These are phyloP conservation scores for Suillus hirtellus DNA, from an alignment of 768 basidiomycete species.

Conservation along the genomic window DNA sequence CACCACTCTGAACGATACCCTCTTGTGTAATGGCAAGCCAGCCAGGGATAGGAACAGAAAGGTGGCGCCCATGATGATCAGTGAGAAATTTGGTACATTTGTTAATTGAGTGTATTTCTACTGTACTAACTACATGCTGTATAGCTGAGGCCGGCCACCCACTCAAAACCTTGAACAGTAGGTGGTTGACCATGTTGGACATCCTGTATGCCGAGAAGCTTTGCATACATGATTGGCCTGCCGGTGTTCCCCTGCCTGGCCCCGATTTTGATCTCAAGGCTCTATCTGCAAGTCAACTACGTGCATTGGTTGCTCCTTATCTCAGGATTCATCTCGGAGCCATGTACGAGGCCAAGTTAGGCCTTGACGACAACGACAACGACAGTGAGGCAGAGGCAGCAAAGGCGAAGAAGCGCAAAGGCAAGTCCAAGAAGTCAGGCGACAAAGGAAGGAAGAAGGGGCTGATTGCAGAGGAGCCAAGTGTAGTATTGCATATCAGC, in stretches of 20 bases:
- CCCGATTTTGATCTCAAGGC: background rate
- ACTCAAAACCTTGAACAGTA: background rate
- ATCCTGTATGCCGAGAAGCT: background rate
- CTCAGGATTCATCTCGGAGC: background rate
- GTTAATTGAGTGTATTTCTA: background rate
- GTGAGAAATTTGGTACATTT: background rate
- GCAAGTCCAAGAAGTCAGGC: conserved; percentile 1
- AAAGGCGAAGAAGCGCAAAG: background rate
- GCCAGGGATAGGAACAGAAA: conserved; percentile 2
- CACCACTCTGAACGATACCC: background rate
- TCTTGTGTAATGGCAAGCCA: conserved; percentile 1
- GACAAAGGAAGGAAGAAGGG: background rate
- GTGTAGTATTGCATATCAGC: background rate
- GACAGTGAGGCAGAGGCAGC: background rate
- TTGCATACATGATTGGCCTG: background rate
- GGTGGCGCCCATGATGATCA: background rate
- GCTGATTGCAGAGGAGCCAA: background rate
- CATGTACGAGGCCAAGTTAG: background rate
- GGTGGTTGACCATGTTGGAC: background rate
- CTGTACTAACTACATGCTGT: background rate
- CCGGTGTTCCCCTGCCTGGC: background rate
- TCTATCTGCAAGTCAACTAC: background rate
- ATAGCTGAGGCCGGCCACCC: background rate
- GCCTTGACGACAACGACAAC: background rate
- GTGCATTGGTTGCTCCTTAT: background rate